Conservation (phyloP, 1,139 yeast genomes). For the Debaryomyces subglobosus region DNA sequence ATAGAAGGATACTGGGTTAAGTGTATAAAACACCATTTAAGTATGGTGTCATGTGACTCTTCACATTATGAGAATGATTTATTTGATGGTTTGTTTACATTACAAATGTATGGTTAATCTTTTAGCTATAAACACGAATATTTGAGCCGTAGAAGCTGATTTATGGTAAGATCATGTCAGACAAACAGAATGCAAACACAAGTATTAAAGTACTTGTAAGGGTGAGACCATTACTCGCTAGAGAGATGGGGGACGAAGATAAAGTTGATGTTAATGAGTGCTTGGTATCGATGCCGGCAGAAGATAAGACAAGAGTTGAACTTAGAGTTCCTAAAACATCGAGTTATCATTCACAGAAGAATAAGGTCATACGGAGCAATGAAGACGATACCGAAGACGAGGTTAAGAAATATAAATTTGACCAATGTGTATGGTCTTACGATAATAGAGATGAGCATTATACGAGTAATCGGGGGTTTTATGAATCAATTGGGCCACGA, state of each 20-base stretch:
- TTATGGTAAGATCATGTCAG: not conserved
- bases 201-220: slow-evolving; percentile 50
- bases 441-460: slow-evolving; percentile 36
- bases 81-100: slow-evolving; percentile 3
- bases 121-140: not conserved
- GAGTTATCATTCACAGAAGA: slow-evolving; percentile 14
- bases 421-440: slow-evolving; percentile 63
- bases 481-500: slow-evolving; percentile 56
- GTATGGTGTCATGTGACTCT: not conserved
- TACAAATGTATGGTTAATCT: not conserved
- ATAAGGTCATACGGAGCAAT: slow-evolving; percentile 3
- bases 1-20: not conserved
- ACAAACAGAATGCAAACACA: slow-evolving; percentile 13
- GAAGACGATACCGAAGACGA: slow-evolving; percentile 18
- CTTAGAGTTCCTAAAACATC: slow-evolving; percentile 28
- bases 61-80: not conserved
- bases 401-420: slow-evolving; percentile 50
- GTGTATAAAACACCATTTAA: not conserved
- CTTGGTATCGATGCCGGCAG: slow-evolving; percentile 36
- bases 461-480: slow-evolving; percentile 54
- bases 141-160: not conserved
- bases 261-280: slow-evolving; percentile 13
- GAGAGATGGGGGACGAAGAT: slow-evolving; percentile 29
- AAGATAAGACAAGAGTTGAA: slow-evolving; percentile 22
- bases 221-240: slow-evolving; percentile 45